A percentile compares a stretch with the other conserved stretches of the same genome.
phyloP scores from a whole-genome alignment of 768 basidiomycete genomes.

The Podaxis sp. region DNA sequence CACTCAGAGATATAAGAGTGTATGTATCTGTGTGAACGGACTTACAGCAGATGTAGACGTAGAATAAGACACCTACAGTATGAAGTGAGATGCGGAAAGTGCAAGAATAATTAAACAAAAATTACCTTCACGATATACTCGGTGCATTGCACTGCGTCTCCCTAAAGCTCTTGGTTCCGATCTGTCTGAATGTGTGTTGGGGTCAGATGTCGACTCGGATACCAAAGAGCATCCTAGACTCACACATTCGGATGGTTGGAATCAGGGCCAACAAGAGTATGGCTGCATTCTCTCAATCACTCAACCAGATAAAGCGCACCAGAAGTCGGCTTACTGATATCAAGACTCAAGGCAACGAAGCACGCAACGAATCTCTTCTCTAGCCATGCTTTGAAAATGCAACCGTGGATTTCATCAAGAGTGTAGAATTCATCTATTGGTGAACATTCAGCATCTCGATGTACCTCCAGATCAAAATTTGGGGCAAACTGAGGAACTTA shows the following conservation, averaged over 20 bases:
- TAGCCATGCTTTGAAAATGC: background rate
- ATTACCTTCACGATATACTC: background rate
- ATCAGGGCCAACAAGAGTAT: background rate
- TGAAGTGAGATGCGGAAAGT: background rate
- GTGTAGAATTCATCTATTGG: too few species aligned
- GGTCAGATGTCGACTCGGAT: background rate
- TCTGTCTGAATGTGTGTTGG: background rate
- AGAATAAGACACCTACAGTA: background rate
- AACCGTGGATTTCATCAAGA: background rate
- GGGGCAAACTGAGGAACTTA: too few species aligned
- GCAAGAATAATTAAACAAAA: background rate
- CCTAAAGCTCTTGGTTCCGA: background rate
- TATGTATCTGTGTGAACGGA: background rate
- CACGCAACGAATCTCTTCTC: background rate
- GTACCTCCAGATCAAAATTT: background rate
- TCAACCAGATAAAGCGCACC: too few species aligned
- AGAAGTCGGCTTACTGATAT: background rate
- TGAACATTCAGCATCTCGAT: too few species aligned
- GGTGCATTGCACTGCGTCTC: background rate
- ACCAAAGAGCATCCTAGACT: background rate
- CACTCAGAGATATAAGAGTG: too few species aligned
- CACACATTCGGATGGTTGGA: background rate
- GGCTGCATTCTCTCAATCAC: background rate
- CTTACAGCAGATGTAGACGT: background rate
- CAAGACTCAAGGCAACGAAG: background rate